Conservation (phyloP, 768 basidiomycete genomes). For the Russula olivacea region DNA sequence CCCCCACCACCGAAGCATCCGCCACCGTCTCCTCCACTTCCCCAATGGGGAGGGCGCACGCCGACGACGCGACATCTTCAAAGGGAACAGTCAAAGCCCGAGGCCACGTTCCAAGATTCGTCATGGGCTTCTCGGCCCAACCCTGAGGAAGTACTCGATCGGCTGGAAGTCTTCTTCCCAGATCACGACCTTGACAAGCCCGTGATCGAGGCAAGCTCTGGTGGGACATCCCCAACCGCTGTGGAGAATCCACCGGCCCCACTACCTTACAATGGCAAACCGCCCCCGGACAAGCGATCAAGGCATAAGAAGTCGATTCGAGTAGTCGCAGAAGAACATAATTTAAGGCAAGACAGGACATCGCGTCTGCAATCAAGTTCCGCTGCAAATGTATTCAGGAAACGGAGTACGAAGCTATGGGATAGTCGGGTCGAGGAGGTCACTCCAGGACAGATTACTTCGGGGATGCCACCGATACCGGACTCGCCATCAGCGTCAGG, state of each 20-base stretch:
- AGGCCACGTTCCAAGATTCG: slow-evolving; percentile 61
- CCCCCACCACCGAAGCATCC: slow-evolving; percentile 27
- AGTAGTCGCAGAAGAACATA: slow-evolving; percentile 84
- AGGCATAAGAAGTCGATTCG: slow-evolving; percentile 88
- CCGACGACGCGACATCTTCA: slow-evolving; percentile 24
- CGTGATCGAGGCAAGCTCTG: slow-evolving; percentile 80
- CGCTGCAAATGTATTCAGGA: slow-evolving; percentile 51
- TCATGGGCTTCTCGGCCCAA: slow-evolving; percentile 89
- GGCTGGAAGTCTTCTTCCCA: slow-evolving; percentile 92
- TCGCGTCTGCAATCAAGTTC: slow-evolving; percentile 52
- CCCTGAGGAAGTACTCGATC: slow-evolving; percentile 89
- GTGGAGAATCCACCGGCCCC: slow-evolving; percentile 43
- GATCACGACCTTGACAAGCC: slow-evolving; percentile 94
- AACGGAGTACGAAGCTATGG: slow-evolving; percentile 94
- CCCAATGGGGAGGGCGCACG: slow-evolving; percentile 24
- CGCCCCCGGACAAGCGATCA: slow-evolving; percentile 35
- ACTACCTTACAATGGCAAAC: slow-evolving; percentile 25
- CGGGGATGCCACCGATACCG: slow-evolving; percentile 39
- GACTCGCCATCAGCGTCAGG: slow-evolving; percentile 53
- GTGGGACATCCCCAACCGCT: slow-evolving; percentile 70
- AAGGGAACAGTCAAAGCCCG: slow-evolving; percentile 29
- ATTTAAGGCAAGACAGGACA: slow-evolving; percentile 64
- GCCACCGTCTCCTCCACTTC: slow-evolving; percentile 28
- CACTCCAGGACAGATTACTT: slow-evolving; percentile 62
- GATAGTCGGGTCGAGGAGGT: slow-evolving; percentile 92